These are phyloP conservation scores for Boletus pseudopeckii DNA, from an alignment of 768 basidiomycete species.

Conservation along the genomic window DNA sequence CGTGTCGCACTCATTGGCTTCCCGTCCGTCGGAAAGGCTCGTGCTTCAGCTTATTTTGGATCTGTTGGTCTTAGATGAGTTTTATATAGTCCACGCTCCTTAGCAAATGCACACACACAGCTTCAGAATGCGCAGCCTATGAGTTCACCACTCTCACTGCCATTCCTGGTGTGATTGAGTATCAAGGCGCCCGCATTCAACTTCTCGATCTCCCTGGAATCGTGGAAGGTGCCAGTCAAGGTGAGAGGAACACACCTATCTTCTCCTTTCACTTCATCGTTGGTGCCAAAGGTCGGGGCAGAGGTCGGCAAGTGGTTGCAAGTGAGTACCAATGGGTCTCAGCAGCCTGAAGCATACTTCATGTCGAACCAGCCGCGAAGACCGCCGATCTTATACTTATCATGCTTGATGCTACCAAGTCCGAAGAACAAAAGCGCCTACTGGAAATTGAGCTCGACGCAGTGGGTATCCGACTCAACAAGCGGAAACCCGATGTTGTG, in stretches of 20 bases:
- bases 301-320: slow-evolving; percentile 95
- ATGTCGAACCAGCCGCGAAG: slow-evolving; percentile 56
- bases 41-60: background rate
- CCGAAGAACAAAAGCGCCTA: slow-evolving; percentile 83
- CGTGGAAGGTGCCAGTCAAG: slow-evolving; percentile 88
- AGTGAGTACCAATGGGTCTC: slow-evolving; percentile 41
- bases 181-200: slow-evolving; percentile 92
- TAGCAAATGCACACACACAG: slow-evolving; percentile 88
- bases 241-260: slow-evolving; percentile 19
- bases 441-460: slow-evolving; percentile 94
- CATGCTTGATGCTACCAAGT: slow-evolving; percentile 92
- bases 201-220: slow-evolving; percentile 95
- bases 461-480: slow-evolving; percentile 94
- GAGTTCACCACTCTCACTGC: slow-evolving; percentile 96
- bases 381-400: slow-evolving; percentile 92
- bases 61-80: slow-evolving; percentile 5
- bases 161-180: slow-evolving; percentile 95
- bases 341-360: background rate
- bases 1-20: slow-evolving; percentile 92
- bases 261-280: background rate
- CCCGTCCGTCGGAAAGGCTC: slow-evolving; percentile 88
- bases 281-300: slow-evolving; percentile 59
- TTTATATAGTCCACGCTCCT: slow-evolving; percentile 76
- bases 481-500: slow-evolving; percentile 85
- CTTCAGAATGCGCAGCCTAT: slow-evolving; percentile 85